Percentiles rank a stretch among this genome's conserved stretches.
Conservation (phyloP, 1,284 basidiomycete species). For the Papiliotrema laurentii region DNA sequence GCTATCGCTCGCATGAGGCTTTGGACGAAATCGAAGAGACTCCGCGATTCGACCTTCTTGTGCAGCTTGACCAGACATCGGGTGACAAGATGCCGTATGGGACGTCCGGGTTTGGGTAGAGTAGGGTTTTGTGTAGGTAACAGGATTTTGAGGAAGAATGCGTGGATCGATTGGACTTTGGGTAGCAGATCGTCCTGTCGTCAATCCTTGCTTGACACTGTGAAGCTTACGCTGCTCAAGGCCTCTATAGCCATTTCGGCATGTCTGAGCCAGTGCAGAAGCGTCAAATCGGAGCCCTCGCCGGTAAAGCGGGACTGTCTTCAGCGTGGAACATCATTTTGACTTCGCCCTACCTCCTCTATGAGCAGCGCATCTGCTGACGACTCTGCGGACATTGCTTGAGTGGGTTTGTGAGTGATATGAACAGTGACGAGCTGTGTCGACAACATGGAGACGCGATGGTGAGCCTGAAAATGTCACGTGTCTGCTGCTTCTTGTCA, state of each 20-base stretch:
- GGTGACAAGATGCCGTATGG: conserved; percentile 71
- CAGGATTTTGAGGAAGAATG: conserved; percentile 40
- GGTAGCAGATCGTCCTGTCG: conserved; percentile 19
- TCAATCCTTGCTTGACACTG: conserved; percentile 2
- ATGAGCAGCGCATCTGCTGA: conserved; percentile 19
- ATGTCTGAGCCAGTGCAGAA: conserved; percentile 40
- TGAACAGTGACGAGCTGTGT: not conserved
- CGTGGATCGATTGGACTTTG: conserved; percentile 29
- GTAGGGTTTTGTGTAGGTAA: conserved; percentile 23
- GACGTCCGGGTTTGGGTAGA: conserved; percentile 76
- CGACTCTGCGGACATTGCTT: conserved; percentile 14
- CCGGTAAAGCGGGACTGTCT: conserved; percentile 33
- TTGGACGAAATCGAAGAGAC: conserved; percentile 84
- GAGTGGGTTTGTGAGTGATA: not conserved
- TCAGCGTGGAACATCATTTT: conserved; percentile 1
- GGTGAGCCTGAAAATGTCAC: conserved; percentile 4
- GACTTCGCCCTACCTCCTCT: conserved; percentile 15
- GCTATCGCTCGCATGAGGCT: conserved; percentile 70
- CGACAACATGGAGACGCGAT: too few species aligned
- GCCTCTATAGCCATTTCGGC: conserved; percentile 43
- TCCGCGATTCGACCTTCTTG: conserved; percentile 71
- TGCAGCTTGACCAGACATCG: conserved; percentile 76
- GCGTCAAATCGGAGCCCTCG: conserved; percentile 39
- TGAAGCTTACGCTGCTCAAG: conserved; percentile 14
- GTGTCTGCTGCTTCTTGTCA: not conserved